Evolutionary conservation across 1,139 yeast species (phyloP), one percentile per base, ranked within the genome.

Genomic region (Chernovozyma sophiae-reginae): DNA sequence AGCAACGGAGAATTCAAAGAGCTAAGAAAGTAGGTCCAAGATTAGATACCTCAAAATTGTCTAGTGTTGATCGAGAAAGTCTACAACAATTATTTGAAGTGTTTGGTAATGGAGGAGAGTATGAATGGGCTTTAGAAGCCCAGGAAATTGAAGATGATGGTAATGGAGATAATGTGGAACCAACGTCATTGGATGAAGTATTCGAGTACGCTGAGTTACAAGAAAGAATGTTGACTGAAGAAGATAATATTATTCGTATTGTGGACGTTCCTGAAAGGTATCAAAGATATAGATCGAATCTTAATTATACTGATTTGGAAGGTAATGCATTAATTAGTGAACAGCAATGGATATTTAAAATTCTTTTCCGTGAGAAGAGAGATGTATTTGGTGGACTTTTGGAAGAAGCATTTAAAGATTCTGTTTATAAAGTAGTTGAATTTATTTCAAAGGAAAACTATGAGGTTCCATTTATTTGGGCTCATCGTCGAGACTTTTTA

Each of bases 391-490:
- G 48, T 56, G 56, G 73, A 47, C 47, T 61, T 41, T 66, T 81
- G 40, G 74, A 69, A 39, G 64, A 62, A 10, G 87, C 90, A 5
- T 85, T 86, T 58, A 71, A 71, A 39, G 73, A 70, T 32, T 82
- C 96, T 1, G 86, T 90, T 13, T 77, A 79, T 20, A 79, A 83
- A 46, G 90, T 85, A 1, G 79, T 92, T 29, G 89, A 78, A 45
- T 89, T 89, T 52, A 67, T 92, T 26, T 73, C 89, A 11, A 80
- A 78, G 47, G 95, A 89, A 36, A 72, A 82, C 38, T 73, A 83
- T 44, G 99, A 92, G 56, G 96, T 92, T 3, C 97, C 98, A n/a
- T 86, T 89, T 54, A 89, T 92, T 43, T 90, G 96, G 86, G 83
- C 90, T 26, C 96, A 89, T 54, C 85, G 97, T 57, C 84, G 95